A percentile compares a stretch with the other conserved stretches of the same genome.
phyloP scores from a whole-genome alignment of 306 rosid species.

The Vachellia collinsii region DNA sequence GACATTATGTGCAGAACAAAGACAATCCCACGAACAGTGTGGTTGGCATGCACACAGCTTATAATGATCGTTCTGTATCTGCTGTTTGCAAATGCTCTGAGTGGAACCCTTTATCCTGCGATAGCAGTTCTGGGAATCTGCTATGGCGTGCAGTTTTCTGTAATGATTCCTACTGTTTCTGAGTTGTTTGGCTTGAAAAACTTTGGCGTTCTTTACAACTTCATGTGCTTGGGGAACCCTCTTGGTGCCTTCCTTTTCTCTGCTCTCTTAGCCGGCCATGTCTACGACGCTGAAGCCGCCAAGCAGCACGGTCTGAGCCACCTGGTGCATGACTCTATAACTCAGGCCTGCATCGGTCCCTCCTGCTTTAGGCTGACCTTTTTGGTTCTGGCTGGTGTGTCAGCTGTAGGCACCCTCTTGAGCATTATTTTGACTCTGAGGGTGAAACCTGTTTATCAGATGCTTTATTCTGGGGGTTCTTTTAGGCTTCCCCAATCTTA shows the following conservation, averaged over 20 bases:
- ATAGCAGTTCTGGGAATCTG: constrained; percentile 73
- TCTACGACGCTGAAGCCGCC: constrained; percentile 73
- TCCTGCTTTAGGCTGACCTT: constrained; percentile 73
- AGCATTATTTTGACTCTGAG: constrained; percentile 59
- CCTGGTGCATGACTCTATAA: constrained; percentile 24
- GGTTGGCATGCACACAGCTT: constrained; percentile 77
- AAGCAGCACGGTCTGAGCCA: constrained; percentile 54
- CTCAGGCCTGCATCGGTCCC: constrained; percentile 65
- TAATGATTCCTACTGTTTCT: constrained; percentile 83
- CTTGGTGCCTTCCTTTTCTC: constrained; percentile 84
- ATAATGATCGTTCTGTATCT: constrained; percentile 66
- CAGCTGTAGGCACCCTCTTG: constrained; percentile 56
- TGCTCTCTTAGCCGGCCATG: constrained; percentile 68
- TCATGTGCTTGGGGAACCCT: constrained; percentile 75
- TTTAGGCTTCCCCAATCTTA: constrained; percentile 61
- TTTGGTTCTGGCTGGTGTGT: constrained; percentile 60
- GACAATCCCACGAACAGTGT: constrained; percentile 71
- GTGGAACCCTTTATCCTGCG: constrained; percentile 66
- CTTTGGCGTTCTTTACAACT: constrained; percentile 68
- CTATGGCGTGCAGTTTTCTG: constrained; percentile 75
- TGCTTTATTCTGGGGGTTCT: constrained; percentile 84
- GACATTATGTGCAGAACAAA: constrained; percentile 52
- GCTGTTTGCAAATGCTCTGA: constrained; percentile 63
- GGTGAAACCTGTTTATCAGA: constrained; percentile 78
- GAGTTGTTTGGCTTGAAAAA: constrained; percentile 80